Percentiles rank a stretch among this genome's conserved stretches.
phyloP scores from a whole-genome alignment of 805 yeast genomes.

The Jamesozyma rosinii region DNA sequence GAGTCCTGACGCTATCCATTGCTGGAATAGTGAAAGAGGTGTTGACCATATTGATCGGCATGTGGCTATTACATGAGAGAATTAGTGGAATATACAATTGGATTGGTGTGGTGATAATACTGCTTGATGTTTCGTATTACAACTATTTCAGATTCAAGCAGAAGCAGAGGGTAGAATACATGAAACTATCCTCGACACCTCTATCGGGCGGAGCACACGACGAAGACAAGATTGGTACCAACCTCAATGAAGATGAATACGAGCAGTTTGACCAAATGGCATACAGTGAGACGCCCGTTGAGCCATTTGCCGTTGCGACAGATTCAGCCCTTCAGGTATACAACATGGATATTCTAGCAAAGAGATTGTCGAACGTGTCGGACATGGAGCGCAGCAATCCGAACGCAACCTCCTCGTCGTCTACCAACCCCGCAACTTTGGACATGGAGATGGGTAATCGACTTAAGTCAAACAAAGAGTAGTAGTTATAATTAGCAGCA shows the following conservation, averaged over 20 bases:
- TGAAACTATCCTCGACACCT: background rate
- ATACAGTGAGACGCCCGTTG: background rate
- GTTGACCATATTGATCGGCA: slow-evolving; percentile 63
- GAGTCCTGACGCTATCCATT: slow-evolving; percentile 75
- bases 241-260: background rate
- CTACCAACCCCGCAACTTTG: background rate
- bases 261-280: background rate
- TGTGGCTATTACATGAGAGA: slow-evolving; percentile 63
- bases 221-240: background rate
- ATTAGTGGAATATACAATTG: slow-evolving; percentile 54
- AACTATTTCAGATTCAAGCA: slow-evolving; percentile 50
- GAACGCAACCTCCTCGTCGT: background rate
- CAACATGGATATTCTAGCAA: slow-evolving; percentile 6
- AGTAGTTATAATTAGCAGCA: too few species aligned
- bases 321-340: slow-evolving; percentile 6
- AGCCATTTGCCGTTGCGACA: slow-evolving; percentile 5
- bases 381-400: background rate
- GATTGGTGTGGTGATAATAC: slow-evolving; percentile 64
- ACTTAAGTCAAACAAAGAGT: background rate
- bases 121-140: slow-evolving; percentile 75
- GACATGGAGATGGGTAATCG: background rate
- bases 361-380: background rate
- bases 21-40: slow-evolving; percentile 93
- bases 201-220: background rate
- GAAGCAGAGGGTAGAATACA: slow-evolving; percentile 4